A percentile compares a stretch with the other conserved stretches of the same genome.
Evolutionary conservation across 2,329 filamentous ascomycete genomes (phyloP).

Genomic region (Diaporthe eres): DNA sequence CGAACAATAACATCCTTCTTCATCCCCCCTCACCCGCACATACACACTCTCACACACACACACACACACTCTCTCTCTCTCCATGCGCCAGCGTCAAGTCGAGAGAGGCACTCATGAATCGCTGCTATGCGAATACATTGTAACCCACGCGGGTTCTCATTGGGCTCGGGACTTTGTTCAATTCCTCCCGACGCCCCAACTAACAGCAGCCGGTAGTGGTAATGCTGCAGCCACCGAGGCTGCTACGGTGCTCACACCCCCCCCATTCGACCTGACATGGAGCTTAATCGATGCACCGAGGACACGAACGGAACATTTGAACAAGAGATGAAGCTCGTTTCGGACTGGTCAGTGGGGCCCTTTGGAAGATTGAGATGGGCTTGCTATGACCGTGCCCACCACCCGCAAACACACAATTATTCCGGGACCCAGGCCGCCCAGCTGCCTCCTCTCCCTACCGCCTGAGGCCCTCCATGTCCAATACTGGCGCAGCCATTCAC

Average conservation of each 20-base stretch:
- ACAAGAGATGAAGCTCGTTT: slow-evolving; percentile 30
- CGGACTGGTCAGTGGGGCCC: slow-evolving; percentile 18
- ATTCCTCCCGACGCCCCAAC: background rate
- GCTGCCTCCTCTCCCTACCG: background rate
- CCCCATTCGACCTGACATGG: slow-evolving; percentile 12
- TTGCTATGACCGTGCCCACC: slow-evolving; percentile 18
- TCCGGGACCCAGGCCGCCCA: slow-evolving; percentile 6
- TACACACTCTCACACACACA: background rate
- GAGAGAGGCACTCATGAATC: background rate
- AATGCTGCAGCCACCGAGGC: background rate
- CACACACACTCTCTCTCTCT: too few relatives aligned
- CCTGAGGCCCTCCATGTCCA: background rate
- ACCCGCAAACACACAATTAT: slow-evolving; percentile 5
- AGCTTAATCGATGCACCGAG: slow-evolving; percentile 22
- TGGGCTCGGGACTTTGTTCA: background rate
- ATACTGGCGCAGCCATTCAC: background rate
- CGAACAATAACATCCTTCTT: background rate
- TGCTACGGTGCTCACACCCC: background rate
- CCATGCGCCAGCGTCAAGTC: background rate
- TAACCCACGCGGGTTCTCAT: background rate
- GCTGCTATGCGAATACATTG: background rate
- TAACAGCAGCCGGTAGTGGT: background rate
- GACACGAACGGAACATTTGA: slow-evolving; percentile 10
- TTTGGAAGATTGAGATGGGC: slow-evolving; percentile 13
- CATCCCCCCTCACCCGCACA: background rate